These are phyloP conservation scores for Xylaria telfairii DNA, from an alignment of 495 filamentous ascomycete species.

Conservation along the genomic window DNA sequence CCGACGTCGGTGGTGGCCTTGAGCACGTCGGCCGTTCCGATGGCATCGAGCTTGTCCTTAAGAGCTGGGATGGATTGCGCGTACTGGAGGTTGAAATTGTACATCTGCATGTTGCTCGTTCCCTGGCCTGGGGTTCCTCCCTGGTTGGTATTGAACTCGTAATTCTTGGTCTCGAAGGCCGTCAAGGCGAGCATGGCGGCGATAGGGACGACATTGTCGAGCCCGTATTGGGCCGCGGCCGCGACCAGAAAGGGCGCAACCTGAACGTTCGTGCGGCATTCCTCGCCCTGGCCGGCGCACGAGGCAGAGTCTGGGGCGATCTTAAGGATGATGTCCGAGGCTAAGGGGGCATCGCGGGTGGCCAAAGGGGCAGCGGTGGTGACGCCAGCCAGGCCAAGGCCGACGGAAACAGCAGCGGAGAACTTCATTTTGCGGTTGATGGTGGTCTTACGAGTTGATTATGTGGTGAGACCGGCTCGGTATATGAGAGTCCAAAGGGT, in stretches of 20 bases:
- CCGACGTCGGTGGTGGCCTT: slow-evolving; percentile 26
- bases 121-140: slow-evolving; percentile 68
- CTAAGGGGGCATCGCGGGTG: slow-evolving; percentile 48
- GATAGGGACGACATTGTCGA: slow-evolving; percentile 61
- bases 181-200: slow-evolving; percentile 69
- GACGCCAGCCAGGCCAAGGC: slow-evolving; percentile 36
- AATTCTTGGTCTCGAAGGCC: slow-evolving; percentile 70
- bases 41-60: slow-evolving; percentile 41
- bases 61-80: slow-evolving; percentile 62
- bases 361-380: slow-evolving; percentile 29
- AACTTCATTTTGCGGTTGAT: slow-evolving; percentile 33
- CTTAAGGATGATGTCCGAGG: slow-evolving; percentile 39
- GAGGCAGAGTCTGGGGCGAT: slow-evolving; percentile 57
- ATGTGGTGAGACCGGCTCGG: slow-evolving; percentile 19
- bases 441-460: slow-evolving; percentile 1
- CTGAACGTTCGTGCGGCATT: slow-evolving; percentile 71
- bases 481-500: background rate
- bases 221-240: slow-evolving; percentile 62
- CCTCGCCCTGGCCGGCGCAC: slow-evolving; percentile 54
- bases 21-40: slow-evolving; percentile 22
- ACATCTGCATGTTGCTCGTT: slow-evolving; percentile 79
- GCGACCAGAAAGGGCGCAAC: slow-evolving; percentile 63
- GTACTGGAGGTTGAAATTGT: slow-evolving; percentile 66
- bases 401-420: slow-evolving; percentile 31
- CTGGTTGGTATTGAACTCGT: slow-evolving; percentile 72